phyloP scores from a whole-genome alignment of 768 basidiomycete species.

The Mrakia blollopis region DNA sequence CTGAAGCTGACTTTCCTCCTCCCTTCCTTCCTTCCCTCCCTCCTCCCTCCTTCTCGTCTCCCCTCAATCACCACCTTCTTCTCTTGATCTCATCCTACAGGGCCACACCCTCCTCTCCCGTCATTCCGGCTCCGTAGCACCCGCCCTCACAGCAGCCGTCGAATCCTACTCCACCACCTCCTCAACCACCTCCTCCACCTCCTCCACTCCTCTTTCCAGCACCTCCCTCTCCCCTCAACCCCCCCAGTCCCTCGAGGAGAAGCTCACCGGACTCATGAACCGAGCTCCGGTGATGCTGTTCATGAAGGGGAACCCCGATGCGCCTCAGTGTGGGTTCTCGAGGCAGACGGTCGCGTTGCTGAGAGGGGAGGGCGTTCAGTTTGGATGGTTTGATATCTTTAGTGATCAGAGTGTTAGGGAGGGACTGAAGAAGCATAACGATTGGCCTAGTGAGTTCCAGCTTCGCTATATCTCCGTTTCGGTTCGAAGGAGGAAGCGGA shows the following conservation, averaged over 20 bases:
- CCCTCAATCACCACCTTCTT: too few species aligned
- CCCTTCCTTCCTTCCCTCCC: neutral
- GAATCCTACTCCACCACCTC: constrained; percentile 38
- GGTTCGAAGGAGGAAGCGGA: neutral
- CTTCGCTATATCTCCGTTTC: neutral
- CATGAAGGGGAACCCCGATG: constrained; percentile 90
- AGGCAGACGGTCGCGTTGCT: constrained; percentile 66
- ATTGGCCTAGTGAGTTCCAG: constrained; percentile 62
- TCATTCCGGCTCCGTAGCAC: constrained; percentile 73
- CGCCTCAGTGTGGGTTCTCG: constrained; percentile 90
- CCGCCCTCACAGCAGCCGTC: constrained; percentile 58
- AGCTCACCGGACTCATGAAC: constrained; percentile 69
- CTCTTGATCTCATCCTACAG: constrained; percentile 48
- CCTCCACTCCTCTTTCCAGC: constrained; percentile 33
- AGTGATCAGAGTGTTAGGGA: constrained; percentile 73
- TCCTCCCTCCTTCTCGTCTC: neutral
- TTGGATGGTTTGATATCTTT: constrained; percentile 77
- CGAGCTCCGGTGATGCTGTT: constrained; percentile 74
- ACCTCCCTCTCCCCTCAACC: constrained; percentile 29
- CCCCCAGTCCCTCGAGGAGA: constrained; percentile 55
- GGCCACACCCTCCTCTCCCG: constrained; percentile 79
- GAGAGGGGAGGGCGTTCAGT: constrained; percentile 59
- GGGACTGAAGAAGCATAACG: constrained; percentile 73
- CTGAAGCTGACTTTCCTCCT: neutral
- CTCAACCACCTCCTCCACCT: constrained; percentile 30